Percentiles rank a stretch among this genome's conserved stretches.
These are phyloP conservation scores for Paecilomyces sp. DNA, from an alignment of 2,329 filamentous ascomycete genomes.

Conservation along the genomic window DNA sequence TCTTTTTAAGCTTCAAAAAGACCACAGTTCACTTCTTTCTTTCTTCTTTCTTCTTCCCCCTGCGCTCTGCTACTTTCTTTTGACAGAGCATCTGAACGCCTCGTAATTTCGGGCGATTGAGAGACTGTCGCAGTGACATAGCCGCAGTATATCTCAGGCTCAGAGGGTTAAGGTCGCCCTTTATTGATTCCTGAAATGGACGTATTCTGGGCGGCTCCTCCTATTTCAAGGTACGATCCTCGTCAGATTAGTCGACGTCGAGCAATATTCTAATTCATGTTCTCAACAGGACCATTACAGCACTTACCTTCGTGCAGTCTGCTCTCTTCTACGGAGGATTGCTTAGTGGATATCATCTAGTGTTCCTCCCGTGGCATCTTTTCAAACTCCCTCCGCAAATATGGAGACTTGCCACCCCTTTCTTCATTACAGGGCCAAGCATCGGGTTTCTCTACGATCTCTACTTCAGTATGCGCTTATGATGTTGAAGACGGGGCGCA, in stretches of 20 bases:
- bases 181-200: conserved; percentile 40
- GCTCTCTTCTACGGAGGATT: conserved; percentile 53
- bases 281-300: conserved; percentile 56
- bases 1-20: background rate
- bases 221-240: conserved; percentile 54
- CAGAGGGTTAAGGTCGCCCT: background rate
- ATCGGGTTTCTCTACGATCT: conserved; percentile 63
- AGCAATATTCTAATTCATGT: background rate
- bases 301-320: conserved; percentile 57
- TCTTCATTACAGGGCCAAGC: conserved; percentile 50
- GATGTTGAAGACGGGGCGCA: conserved; percentile 10
- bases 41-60: background rate
- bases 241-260: conserved; percentile 12
- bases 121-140: background rate
- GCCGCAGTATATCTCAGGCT: background rate
- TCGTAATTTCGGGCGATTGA: background rate
- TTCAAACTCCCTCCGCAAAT: conserved; percentile 54
- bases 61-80: background rate
- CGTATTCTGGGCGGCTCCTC: conserved; percentile 58
- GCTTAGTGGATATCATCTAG: conserved; percentile 44
- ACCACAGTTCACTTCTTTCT: conserved; percentile 6
- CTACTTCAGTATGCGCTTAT: conserved; percentile 54
- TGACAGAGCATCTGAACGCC: background rate
- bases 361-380: conserved; percentile 46
- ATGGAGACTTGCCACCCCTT: conserved; percentile 53